Percentiles rank a stretch among this genome's conserved stretches.
phyloP scores from a whole-genome alignment of 805 yeast species.

The Kluyveromyces dobzhanskii region DNA sequence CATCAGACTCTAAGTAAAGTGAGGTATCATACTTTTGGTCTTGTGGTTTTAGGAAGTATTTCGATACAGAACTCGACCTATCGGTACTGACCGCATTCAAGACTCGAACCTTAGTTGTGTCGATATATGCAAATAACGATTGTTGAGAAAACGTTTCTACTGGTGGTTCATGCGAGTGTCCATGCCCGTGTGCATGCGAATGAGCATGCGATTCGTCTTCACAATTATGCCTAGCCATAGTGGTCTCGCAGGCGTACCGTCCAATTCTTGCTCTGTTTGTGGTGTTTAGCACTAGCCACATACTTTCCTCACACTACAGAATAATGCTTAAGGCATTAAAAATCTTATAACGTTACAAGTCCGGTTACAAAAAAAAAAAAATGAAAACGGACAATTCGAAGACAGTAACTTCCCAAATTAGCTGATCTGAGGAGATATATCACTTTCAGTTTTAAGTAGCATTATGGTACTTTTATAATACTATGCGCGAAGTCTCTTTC shows the following conservation, averaged over 20 bases:
- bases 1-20: slow-evolving; percentile 52
- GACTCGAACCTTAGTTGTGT: slow-evolving; percentile 50
- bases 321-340: too few species aligned
- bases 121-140: slow-evolving; percentile 55
- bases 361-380: too few species aligned
- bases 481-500: too few species aligned
- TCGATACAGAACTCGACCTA: slow-evolving; percentile 29
- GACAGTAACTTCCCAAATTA: too few species aligned
- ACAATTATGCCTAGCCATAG: slow-evolving; percentile 26
- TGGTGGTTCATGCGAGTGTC: slow-evolving; percentile 46
- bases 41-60: slow-evolving; percentile 43
- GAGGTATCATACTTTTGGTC: slow-evolving; percentile 42
- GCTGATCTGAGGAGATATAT: too few species aligned
- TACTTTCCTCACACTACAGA: too few species aligned
- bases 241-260: background rate
- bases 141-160: slow-evolving; percentile 64
- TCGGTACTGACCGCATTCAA: slow-evolving; percentile 50
- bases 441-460: too few species aligned
- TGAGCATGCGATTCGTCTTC: slow-evolving; percentile 25
- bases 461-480: too few species aligned
- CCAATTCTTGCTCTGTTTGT: too few species aligned
- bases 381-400: too few species aligned
- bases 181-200: slow-evolving; percentile 33
- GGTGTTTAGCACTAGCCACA: too few species aligned
- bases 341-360: too few species aligned